Percentiles rank a stretch among this genome's conserved stretches.
Evolutionary conservation across 1,139 yeast species (phyloP).

Genomic region (Ogataea hybrid): DNA sequence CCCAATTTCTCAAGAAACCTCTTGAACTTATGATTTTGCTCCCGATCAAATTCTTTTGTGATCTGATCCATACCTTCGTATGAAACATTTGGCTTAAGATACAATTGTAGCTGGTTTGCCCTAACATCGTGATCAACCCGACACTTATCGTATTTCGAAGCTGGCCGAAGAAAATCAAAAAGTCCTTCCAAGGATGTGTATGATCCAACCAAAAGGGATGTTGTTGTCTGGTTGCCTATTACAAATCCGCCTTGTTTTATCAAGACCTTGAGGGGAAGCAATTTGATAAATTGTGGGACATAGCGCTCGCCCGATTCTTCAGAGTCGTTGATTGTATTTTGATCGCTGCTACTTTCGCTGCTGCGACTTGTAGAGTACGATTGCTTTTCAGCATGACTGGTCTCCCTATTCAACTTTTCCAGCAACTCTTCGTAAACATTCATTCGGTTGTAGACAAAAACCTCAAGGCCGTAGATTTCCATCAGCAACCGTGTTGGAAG

Average conservation of each 20-base stretch:
- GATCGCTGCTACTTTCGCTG: constrained; percentile 3
- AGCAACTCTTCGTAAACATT: constrained; percentile 70
- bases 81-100: constrained; percentile 68
- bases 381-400: constrained; percentile 1
- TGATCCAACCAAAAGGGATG: constrained; percentile 65
- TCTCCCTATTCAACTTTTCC: constrained; percentile 29
- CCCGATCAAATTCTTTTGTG: constrained; percentile 7
- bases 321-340: constrained; percentile 5
- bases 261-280: constrained; percentile 34
- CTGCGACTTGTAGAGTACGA: background rate
- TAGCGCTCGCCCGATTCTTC: background rate
- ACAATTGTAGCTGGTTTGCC: constrained; percentile 51
- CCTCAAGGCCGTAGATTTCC: constrained; percentile 72
- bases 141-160: constrained; percentile 53
- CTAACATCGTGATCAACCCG: constrained; percentile 43
- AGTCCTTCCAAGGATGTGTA: constrained; percentile 56
- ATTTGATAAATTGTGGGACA: constrained; percentile 20
- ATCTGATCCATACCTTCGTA: constrained; percentile 35
- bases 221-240: constrained; percentile 76
- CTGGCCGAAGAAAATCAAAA: constrained; percentile 55
- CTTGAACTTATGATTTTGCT: constrained; percentile 1
- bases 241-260: constrained; percentile 66
- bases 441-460: constrained; percentile 77
- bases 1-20: constrained; percentile 3
- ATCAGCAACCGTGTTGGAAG: constrained; percentile 62